Percentiles rank a stretch among this genome's conserved stretches.
phyloP scores from a whole-genome alignment of 2,329 filamentous ascomycete genomes.

The Scleromitrula shiraiana region DNA sequence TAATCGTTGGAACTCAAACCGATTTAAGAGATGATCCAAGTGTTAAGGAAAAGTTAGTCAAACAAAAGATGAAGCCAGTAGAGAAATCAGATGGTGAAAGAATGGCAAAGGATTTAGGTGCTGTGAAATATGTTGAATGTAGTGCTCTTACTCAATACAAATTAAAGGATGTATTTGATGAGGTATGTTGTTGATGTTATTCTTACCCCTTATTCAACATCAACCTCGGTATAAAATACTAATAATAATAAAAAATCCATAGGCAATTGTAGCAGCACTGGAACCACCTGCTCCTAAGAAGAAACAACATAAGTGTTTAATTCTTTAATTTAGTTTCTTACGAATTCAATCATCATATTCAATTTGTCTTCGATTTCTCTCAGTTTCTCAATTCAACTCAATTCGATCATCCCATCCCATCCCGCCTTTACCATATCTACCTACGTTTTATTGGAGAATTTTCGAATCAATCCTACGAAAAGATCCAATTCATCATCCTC shows the following conservation, averaged over 20 bases:
- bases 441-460: too few relatives aligned
- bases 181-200: slow-evolving; percentile 56
- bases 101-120: slow-evolving; percentile 96
- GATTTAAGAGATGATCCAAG: slow-evolving; percentile 85
- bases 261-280: slow-evolving; percentile 93
- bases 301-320: slow-evolving; percentile 59
- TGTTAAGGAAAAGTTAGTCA: slow-evolving; percentile 83
- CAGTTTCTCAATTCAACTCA: too few relatives aligned
- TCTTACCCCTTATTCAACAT: slow-evolving; percentile 2
- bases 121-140: slow-evolving; percentile 98
- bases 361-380: slow-evolving; percentile 1
- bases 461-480: too few relatives aligned
- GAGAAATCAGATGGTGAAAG: slow-evolving; percentile 86
- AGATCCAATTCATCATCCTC: too few relatives aligned
- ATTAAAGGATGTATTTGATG: slow-evolving; percentile 97
- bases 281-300: slow-evolving; percentile 82
- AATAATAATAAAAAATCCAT: slow-evolving; percentile 17
- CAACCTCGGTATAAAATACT: too few relatives aligned
- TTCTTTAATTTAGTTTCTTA: slow-evolving; percentile 45
- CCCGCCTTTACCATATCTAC: too few relatives aligned
- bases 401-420: too few relatives aligned
- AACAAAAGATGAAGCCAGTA: slow-evolving; percentile 94
- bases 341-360: neutral
- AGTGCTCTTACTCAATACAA: slow-evolving; percentile 97
- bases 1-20: slow-evolving; percentile 96